Base-by-base conservation (phyloP, 2,329 filamentous ascomycete genomes). In the Botryotinia globosa region DNA sequence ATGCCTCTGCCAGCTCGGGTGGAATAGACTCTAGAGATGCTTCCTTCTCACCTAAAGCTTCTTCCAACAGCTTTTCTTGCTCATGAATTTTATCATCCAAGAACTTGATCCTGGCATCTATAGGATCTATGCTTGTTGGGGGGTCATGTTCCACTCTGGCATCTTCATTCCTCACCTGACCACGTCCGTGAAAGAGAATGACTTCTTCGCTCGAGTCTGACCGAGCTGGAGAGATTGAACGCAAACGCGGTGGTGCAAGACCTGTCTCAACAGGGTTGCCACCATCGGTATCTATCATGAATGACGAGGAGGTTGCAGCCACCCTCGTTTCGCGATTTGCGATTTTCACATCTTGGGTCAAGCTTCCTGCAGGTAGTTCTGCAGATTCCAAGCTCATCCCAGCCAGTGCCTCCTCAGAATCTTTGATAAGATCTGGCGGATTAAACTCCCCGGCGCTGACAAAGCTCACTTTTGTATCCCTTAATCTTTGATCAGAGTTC, bases 151-250 rank as follows among this genome's bases (percentile, higher is more conserved):
- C 29, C 14, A 59, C 25, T 54, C 71, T 58, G 7, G 59, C 16
- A 54, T 45, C 45, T 58, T 73, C 34, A 25, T 18, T 67, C 66
- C 37, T 76, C 70, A 16, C 76, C 61, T 59, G 61, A 37, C 44
- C 65, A 45, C 89, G 85, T 56, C 89, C 89, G 73, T 84, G 86
- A 79, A 92, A 93, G 0, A 93, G 78, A 64, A 94, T 89, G 8
- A 93, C 84, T 75, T 97, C 93, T 65, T 92, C 92, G 77, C 90
- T 92, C 0, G 91, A 92, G 75, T 89, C 85, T 0, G 86, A 86
- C 10, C 79, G 78, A 2, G 82, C 82, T 25, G 83, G 83, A 32
- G 81, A 81, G 16, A 73, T 64, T 25, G 79, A 76, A 22, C 78
- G 78, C 51, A 80, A 71, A 39, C 73, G 72, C 9, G 81, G 80